Evolutionary conservation across 2,329 filamentous ascomycete species (phyloP).

Genomic region (Trichoderma brevicompactum): DNA sequence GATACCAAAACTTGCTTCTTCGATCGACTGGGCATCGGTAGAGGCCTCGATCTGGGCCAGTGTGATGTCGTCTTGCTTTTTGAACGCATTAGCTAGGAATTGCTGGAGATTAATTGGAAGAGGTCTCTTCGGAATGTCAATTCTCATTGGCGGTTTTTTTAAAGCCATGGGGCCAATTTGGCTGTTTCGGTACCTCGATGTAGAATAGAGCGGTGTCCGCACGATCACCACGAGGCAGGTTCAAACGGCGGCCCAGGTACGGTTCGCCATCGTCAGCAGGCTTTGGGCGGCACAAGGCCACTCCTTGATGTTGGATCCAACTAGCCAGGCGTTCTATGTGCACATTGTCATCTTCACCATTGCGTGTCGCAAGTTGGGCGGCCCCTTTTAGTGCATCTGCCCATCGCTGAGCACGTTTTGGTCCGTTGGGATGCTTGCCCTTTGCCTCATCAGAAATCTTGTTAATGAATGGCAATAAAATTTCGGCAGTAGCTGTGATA

Average conservation of each 20-base stretch:
- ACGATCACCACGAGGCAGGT: background rate
- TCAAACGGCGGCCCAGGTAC: background rate
- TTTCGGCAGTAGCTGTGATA: too few species aligned
- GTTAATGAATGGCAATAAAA: too few species aligned
- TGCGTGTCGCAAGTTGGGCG: too few species aligned
- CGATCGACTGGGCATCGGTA: background rate
- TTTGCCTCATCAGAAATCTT: too few species aligned
- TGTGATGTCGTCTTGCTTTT: background rate
- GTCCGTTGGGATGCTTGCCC: too few species aligned
- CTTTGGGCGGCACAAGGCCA: background rate
- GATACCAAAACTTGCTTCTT: background rate
- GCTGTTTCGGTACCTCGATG: conserved; percentile 1
- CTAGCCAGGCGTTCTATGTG: background rate
- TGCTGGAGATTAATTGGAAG: background rate
- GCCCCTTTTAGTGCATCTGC: too few species aligned
- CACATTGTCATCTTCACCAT: background rate
- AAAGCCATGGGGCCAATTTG: conserved; percentile 1
- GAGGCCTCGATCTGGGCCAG: background rate
- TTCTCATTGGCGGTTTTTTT: background rate
- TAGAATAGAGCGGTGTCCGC: conserved; percentile 5
- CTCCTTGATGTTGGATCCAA: background rate
- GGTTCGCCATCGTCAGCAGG: background rate
- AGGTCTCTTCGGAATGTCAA: background rate
- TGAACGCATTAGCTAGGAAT: background rate
- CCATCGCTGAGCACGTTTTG: too few species aligned